Evolutionary conservation across 352 stramenopile species (phyloP), one percentile per base, ranked within the genome.

Genomic region (Elongisporangium undulatum): DNA sequence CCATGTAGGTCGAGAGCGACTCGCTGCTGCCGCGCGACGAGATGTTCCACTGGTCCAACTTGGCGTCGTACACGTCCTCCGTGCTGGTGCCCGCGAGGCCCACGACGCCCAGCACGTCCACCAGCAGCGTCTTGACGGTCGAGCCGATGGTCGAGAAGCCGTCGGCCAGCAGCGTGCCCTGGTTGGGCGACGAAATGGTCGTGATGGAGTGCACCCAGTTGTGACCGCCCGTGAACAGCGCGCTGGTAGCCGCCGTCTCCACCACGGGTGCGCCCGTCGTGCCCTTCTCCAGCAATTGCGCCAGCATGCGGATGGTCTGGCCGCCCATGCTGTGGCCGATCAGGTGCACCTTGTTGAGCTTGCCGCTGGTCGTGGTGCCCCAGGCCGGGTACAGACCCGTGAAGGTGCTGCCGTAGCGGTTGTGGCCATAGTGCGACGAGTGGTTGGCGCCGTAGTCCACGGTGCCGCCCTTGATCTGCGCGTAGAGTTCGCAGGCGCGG

Each of bases 251-350:
- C 0, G 69, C n/a, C 4, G 50, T 59, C 26, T 80, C 68, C 13
- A 67, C 68, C 2, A 72, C 58, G 0, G 73, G 76, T 0, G 79
- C 70, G 15, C 75, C 76, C 4, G 56, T 71, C 1, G 58, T 74
- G n/a, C 82, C 82, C 19, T 87, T 75, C 24, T 69, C 63, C 4
- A 92, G 72, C 38, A 92, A 49, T 50, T 90, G 74, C 24, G 81
- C 55, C 29, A 92, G 58, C 79, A 89, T 92, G 17, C 82, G 77
- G 16, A 87, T 78, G 19, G 79, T 92, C 57, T 84, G 74, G 10
- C 82, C 82, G 10, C 82, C 82, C 82, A 92, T 92, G 34, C 73
- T 86, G 77, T 90, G 82, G 17, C 82, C 82, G 5, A 92, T 34
- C 38, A 92, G 51, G 60, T 92, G 82, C 8, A 92, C 61, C 56